phyloP scores from a whole-genome alignment of 1,284 basidiomycete species.

The Sanghuangporus baumii region DNA sequence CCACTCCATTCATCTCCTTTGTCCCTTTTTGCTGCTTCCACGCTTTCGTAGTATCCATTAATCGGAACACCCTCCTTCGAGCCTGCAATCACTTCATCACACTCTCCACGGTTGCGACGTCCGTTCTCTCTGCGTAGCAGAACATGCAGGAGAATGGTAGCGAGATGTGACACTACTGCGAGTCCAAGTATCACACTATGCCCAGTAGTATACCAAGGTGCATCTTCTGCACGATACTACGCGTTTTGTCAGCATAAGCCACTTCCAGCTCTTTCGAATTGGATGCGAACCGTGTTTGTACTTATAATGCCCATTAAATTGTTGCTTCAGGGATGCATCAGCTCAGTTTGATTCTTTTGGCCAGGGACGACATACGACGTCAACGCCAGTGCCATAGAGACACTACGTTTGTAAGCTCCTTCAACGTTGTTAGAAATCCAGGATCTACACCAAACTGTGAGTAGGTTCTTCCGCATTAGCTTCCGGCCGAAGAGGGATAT shows the following conservation, averaged over 20 bases:
- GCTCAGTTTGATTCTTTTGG: neutral
- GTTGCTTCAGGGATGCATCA: constrained; percentile 24
- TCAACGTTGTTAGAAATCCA: constrained; percentile 71
- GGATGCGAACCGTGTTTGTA: constrained; percentile 36
- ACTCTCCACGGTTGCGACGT: constrained; percentile 37
- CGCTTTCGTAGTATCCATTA: constrained; percentile 36
- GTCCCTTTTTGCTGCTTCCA: constrained; percentile 47
- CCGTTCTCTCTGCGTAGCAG: constrained; percentile 38
- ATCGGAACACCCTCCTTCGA: constrained; percentile 20
- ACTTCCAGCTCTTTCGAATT: neutral
- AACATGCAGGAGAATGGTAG: constrained; percentile 32
- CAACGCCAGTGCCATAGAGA: constrained; percentile 64
- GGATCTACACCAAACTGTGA: constrained; percentile 26
- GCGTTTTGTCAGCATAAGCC: constrained; percentile 19
- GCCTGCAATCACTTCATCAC: constrained; percentile 40
- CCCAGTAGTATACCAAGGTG: constrained; percentile 45
- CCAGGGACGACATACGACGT: constrained; percentile 28
- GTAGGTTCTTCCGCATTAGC: neutral
- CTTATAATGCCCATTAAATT: constrained; percentile 43
- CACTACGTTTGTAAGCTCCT: constrained; percentile 66
- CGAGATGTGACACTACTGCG: constrained; percentile 40
- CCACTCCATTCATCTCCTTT: constrained; percentile 60
- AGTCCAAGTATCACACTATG: constrained; percentile 46
- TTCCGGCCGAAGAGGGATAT: constrained; percentile 40
- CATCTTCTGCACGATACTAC: constrained; percentile 32